phyloP scores from a whole-genome alignment of 306 rosid genomes.

The Corylus americana region DNA sequence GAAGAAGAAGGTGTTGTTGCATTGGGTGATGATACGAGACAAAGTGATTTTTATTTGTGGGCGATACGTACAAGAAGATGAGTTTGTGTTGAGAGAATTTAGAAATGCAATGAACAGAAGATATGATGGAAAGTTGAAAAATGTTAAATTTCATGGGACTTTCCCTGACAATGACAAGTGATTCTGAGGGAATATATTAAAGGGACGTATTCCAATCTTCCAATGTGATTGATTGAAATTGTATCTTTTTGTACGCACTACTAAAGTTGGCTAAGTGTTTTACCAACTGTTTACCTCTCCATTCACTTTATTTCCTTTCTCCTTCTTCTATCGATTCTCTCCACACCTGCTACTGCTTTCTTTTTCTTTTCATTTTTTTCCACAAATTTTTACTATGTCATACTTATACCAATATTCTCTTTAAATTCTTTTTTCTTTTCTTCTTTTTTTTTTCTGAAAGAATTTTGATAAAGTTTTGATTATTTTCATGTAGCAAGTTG shows the following conservation, averaged over 20 bases:
- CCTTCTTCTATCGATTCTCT: slow-evolving; percentile 33
- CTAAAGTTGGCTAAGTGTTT: slow-evolving; percentile 21
- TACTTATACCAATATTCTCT: not conserved
- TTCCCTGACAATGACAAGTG: slow-evolving; percentile 56
- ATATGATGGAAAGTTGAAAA: slow-evolving; percentile 46
- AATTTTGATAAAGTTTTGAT: too few relatives aligned
- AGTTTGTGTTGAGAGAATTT: not conserved
- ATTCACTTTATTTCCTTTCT: slow-evolving; percentile 16
- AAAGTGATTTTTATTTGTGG: not conserved
- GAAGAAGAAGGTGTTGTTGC: too few relatives aligned
- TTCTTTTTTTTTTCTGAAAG: too few relatives aligned
- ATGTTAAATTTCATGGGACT: slow-evolving; percentile 56
- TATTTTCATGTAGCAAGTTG: too few relatives aligned
- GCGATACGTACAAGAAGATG: not conserved
- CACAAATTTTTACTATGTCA: not conserved
- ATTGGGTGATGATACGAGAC: not conserved
- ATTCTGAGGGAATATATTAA: slow-evolving; percentile 57
- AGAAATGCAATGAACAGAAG: not conserved
- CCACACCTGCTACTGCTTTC: slow-evolving; percentile 29
- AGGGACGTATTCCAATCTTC: slow-evolving; percentile 44
- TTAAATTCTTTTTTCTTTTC: too few relatives aligned
- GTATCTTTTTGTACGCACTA: slow-evolving; percentile 28
- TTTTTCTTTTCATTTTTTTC: not conserved
- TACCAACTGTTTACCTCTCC: slow-evolving; percentile 6
- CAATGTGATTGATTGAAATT: slow-evolving; percentile 28